Conservation (phyloP, 371 early-diverging fungal species). For the Funneliformis caledonium region DNA sequence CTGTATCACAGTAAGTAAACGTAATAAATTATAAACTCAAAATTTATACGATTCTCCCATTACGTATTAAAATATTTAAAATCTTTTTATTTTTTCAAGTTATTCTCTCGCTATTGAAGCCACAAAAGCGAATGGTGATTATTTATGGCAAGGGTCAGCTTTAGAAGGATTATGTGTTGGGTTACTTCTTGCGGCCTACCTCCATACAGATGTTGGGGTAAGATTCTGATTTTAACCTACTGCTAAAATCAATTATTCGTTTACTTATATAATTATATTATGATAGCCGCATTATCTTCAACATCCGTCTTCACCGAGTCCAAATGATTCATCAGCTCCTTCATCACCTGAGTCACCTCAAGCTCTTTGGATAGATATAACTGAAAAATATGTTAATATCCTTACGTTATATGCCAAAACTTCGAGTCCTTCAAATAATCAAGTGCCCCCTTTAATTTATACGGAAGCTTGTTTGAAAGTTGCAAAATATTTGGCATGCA, state of each 20-base stretch:
- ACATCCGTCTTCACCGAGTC: slow-evolving; percentile 33
- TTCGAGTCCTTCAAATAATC: slow-evolving; percentile 46
- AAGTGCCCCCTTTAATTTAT: slow-evolving; percentile 51
- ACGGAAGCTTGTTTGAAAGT: slow-evolving; percentile 55
- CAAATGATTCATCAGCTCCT: slow-evolving; percentile 41
- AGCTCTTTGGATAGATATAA: slow-evolving; percentile 54
- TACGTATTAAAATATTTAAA: neutral
- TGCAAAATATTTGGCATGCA: slow-evolving; percentile 46
- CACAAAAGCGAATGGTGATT: slow-evolving; percentile 69
- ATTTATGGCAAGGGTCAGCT: slow-evolving; percentile 80
- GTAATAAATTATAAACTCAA: neutral
- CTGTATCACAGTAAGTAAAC: slow-evolving; percentile 53
- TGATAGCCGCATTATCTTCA: slow-evolving; percentile 19
- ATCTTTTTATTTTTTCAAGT: slow-evolving; percentile 45
- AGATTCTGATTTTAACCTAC: neutral
- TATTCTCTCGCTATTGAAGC: slow-evolving; percentile 73
- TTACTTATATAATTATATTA: neutral
- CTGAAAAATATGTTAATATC: slow-evolving; percentile 55
- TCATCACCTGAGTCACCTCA: slow-evolving; percentile 50
- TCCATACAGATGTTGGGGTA: slow-evolving; percentile 69
- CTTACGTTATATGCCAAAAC: slow-evolving; percentile 56
- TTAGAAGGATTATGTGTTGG: slow-evolving; percentile 76
- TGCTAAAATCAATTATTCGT: neutral
- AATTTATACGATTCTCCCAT: neutral
- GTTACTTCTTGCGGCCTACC: slow-evolving; percentile 59